Evolutionary conservation across 345 rosid genomes (phyloP).

Genomic region (Syzygium grande): DNA sequence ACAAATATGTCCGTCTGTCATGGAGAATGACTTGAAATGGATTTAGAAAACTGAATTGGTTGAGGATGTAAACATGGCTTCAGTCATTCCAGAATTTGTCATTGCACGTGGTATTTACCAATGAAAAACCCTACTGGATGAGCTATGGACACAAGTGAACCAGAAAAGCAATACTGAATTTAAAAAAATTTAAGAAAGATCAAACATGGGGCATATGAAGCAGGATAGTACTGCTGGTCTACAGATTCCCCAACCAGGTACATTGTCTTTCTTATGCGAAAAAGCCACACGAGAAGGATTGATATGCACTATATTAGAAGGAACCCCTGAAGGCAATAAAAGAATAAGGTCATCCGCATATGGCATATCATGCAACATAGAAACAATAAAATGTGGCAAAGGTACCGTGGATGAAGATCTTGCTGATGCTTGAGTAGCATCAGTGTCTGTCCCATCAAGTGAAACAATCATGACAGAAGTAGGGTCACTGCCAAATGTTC

Average conservation of each 20-base stretch:
- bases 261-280: not conserved
- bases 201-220: not conserved
- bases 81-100: not conserved
- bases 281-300: not conserved
- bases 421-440: slow-evolving; percentile 30
- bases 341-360: not conserved
- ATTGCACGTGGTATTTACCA: not conserved
- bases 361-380: not conserved
- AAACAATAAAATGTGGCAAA: not conserved
- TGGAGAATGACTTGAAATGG: not conserved
- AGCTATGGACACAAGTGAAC: not conserved
- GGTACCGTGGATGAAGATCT: slow-evolving; percentile 40
- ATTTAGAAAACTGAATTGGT: not conserved
- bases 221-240: not conserved
- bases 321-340: not conserved
- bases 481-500: slow-evolving; percentile 53
- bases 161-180: not conserved
- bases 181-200: not conserved
- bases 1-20: not conserved
- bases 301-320: not conserved
- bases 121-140: not conserved
- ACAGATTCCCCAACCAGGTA: not conserved
- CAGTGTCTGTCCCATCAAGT: slow-evolving; percentile 30
- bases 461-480: slow-evolving; percentile 30
- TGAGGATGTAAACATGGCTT: not conserved